Conservation (phyloP, 208 protist genomes). For the Trypanosoma cruzi region DNA sequence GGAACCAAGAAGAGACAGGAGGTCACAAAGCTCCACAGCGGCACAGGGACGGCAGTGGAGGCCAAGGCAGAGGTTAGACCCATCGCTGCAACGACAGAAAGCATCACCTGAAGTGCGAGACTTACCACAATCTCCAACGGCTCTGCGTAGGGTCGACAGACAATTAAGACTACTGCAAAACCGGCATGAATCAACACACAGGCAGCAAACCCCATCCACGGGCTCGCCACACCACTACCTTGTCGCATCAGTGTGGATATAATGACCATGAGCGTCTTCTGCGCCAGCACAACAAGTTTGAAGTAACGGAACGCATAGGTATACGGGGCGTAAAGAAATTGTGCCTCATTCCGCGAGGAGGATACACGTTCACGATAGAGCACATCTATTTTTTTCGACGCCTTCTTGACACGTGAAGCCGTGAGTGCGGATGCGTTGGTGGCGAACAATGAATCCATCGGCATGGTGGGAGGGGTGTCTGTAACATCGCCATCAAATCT, state of each 20-base stretch:
- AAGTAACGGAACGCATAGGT: slow-evolving; percentile 27
- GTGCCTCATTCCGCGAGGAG: slow-evolving; percentile 32
- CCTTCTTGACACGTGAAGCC: not conserved
- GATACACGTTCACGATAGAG: slow-evolving; percentile 25
- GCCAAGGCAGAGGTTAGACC: slow-evolving; percentile 11
- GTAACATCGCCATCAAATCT: not conserved
- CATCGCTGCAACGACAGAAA: slow-evolving; percentile 18
- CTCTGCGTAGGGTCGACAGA: slow-evolving; percentile 20
- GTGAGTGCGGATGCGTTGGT: not conserved
- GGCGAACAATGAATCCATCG: not conserved
- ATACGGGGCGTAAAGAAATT: slow-evolving; percentile 35
- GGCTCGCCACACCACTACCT: slow-evolving; percentile 10
- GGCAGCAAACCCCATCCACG: slow-evolving; percentile 24
- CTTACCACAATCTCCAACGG: slow-evolving; percentile 29
- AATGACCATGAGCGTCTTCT: slow-evolving; percentile 32
- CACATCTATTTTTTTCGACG: not conserved
- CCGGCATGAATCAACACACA: slow-evolving; percentile 15
- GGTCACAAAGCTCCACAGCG: slow-evolving; percentile 22
- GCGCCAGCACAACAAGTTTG: slow-evolving; percentile 27
- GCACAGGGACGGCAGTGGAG: not conserved
- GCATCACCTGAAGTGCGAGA: slow-evolving; percentile 25
- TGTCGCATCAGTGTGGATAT: slow-evolving; percentile 21
- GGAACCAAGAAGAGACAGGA: slow-evolving; percentile 23
- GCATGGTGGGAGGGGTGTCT: not conserved
- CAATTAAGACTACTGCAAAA: slow-evolving; percentile 9